Base-by-base conservation (phyloP, 208 protist genomes). In the Trypanosomatidae sp. region DNA sequence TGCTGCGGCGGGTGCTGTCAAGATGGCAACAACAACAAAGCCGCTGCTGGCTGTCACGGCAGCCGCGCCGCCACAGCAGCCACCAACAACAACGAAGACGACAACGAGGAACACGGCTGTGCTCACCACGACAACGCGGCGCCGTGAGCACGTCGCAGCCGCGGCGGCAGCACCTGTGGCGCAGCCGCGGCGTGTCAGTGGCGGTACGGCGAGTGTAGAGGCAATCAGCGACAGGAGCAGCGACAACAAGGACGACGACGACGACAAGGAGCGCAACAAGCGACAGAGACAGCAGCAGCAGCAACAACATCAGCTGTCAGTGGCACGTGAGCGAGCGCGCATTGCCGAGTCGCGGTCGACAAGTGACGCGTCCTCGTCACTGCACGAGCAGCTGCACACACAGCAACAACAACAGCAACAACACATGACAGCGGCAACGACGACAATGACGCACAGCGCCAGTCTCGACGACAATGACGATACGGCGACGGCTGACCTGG, bases 21-120 rank as follows among this genome's bases (percentile, higher is more conserved):
- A n/a, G n/a, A n/a, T n/a, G n/a, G n/a, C n/a, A n/a, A n/a, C n/a
- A n/a, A n/a, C n/a, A n/a, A n/a, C n/a, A n/a, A n/a, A n/a, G n/a
- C n/a, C n/a, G n/a, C n/a, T n/a, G n/a, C n/a, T n/a, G n/a, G n/a
- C n/a, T n/a, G n/a, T n/a, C n/a, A n/a, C n/a, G n/a, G n/a, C n/a
- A n/a, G n/a, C n/a, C n/a, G n/a, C n/a, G n/a, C n/a, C n/a, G n/a
- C n/a, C n/a, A n/a, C n/a, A n/a, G n/a, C n/a, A n/a, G n/a, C n/a
- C n/a, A n/a, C n/a, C n/a, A n/a, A n/a, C n/a, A 47, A 54, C n/a
- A 49, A 70, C 25, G 49, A 65, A 2, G 67, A 68, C 44, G 43
- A 13, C 3, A 53, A 47, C 30, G 33, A 33, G 5, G 59, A 49
- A n/a, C 47, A 59, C 23, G 49, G 41, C 7, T 20, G 33, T 33